These are phyloP conservation scores for Tuber microsphaerosporum DNA, from an alignment of 495 filamentous ascomycete genomes.

Conservation along the genomic window DNA sequence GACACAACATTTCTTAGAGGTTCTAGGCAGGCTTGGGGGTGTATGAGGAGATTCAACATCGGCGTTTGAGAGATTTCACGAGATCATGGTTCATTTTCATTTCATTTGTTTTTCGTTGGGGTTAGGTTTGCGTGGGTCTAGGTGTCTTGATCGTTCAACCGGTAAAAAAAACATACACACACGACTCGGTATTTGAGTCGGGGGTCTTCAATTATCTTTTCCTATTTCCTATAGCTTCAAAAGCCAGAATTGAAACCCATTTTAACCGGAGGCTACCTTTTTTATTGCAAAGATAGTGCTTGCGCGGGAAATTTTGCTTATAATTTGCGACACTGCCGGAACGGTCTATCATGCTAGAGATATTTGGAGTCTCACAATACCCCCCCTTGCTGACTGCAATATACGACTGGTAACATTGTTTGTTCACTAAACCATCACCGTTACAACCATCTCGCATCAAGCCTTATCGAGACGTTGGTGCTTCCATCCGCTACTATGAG, in stretches of 20 bases:
- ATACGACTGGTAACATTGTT: neutral
- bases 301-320: neutral
- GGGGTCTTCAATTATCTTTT: constrained; percentile 16
- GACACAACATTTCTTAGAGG: constrained; percentile 24
- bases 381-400: neutral
- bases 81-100: constrained; percentile 19
- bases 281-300: neutral
- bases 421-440: neutral
- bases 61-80: constrained; percentile 44
- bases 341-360: neutral
- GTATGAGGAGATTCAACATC: constrained; percentile 56
- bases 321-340: neutral
- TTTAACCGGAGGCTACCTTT: constrained; percentile 14
- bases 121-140: constrained; percentile 15
- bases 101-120: constrained; percentile 26
- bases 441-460: neutral
- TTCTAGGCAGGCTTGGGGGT: constrained; percentile 10
- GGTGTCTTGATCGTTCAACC: constrained; percentile 39
- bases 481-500: neutral
- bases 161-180: constrained; percentile 24
- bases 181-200: constrained; percentile 9
- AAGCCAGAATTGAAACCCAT: constrained; percentile 23
- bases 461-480: neutral
- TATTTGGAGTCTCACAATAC: neutral
- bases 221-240: neutral